Evolutionary conservation across 352 stramenopile genomes (phyloP).

Genomic region (Globisporangium mamillatum): DNA sequence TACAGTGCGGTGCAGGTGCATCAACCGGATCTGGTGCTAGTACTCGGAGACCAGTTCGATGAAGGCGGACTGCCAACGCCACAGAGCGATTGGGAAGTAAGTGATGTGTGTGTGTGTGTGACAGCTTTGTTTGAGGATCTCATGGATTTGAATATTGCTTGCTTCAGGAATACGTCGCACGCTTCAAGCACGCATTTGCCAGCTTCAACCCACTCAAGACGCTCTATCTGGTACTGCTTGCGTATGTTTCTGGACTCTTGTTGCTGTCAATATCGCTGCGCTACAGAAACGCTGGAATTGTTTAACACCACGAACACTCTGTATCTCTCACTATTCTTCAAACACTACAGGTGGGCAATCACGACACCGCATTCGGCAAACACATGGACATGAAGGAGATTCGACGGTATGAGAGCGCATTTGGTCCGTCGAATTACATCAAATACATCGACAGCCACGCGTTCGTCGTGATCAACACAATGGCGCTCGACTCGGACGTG

Average conservation of each 20-base stretch:
- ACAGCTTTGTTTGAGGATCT: neutral
- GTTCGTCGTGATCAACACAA: slow-evolving; percentile 74
- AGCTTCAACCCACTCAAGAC: slow-evolving; percentile 41
- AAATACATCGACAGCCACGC: slow-evolving; percentile 45
- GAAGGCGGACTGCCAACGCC: slow-evolving; percentile 58
- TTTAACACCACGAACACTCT: neutral
- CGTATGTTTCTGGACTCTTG: neutral
- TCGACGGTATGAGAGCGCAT: slow-evolving; percentile 53
- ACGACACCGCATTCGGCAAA: slow-evolving; percentile 68
- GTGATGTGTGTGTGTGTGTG: neutral
- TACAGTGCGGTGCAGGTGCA: slow-evolving; percentile 47
- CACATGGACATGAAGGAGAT: slow-evolving; percentile 41
- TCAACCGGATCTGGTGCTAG: slow-evolving; percentile 49
- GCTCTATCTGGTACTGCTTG: slow-evolving; percentile 44
- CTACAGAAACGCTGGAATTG: neutral
- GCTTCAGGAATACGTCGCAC: slow-evolving; percentile 41
- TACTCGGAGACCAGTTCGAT: slow-evolving; percentile 75
- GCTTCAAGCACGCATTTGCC: slow-evolving; percentile 45
- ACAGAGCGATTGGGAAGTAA: slow-evolving; percentile 48
- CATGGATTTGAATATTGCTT: neutral
- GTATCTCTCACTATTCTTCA: too few species aligned
- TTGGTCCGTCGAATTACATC: slow-evolving; percentile 54
- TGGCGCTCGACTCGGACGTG: slow-evolving; percentile 71
- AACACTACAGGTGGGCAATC: slow-evolving; percentile 55
- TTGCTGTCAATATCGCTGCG: neutral